phyloP scores from a whole-genome alignment of 768 basidiomycete genomes.

The Tylopilus felleus region DNA sequence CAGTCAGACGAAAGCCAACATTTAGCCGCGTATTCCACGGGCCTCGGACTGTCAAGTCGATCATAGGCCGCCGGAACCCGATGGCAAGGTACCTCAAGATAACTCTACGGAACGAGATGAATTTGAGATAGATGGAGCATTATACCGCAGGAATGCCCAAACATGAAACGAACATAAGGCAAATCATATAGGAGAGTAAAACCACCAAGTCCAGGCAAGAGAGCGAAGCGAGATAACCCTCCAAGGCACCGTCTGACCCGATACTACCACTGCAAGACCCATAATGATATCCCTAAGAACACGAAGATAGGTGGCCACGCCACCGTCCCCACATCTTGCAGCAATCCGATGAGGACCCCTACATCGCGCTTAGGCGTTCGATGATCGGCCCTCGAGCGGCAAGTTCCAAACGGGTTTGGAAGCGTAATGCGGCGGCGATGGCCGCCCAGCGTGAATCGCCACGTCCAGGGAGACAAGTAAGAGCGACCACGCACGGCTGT shows the following conservation, averaged over 20 bases:
- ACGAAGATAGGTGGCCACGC: conserved; percentile 37
- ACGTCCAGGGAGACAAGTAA: conserved; percentile 18
- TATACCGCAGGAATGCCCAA: not conserved
- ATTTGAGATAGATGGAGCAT: not conserved
- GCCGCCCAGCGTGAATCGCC: conserved; percentile 26
- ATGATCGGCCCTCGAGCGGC: conserved; percentile 5
- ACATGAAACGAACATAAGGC: not conserved
- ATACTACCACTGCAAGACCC: conserved; percentile 28
- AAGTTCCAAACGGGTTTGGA: conserved; percentile 14
- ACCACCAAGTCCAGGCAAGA: not conserved
- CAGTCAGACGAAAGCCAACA: not conserved
- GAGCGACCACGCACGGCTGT: conserved; percentile 12
- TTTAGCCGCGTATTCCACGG: not conserved
- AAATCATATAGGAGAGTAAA: not conserved
- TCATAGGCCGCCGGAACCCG: not conserved
- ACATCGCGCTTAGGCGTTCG: conserved; percentile 15
- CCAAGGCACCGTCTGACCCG: not conserved
- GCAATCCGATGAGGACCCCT: conserved; percentile 29
- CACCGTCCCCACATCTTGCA: conserved; percentile 31
- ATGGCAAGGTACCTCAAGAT: not conserved
- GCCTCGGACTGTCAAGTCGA: not conserved
- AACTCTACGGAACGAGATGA: not conserved
- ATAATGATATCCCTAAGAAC: conserved; percentile 34
- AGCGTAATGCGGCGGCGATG: conserved; percentile 24
- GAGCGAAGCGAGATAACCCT: not conserved